Evolutionary conservation across 495 filamentous ascomycete genomes (phyloP).

Genomic region (Penicillium manginii): DNA sequence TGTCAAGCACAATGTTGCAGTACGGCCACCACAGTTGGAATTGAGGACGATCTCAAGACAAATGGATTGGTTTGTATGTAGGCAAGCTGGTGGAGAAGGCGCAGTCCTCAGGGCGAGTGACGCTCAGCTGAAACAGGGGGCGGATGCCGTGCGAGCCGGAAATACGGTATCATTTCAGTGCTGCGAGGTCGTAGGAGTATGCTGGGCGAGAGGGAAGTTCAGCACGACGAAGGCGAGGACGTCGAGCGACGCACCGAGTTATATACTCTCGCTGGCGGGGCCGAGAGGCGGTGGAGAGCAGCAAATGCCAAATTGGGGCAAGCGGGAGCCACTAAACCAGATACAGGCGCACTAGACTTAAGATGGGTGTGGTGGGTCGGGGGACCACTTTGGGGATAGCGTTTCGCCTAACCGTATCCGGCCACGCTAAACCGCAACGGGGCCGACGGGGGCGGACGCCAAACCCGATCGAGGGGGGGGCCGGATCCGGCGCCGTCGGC

Average conservation of each 20-base stretch:
- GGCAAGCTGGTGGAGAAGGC: constrained; percentile 12
- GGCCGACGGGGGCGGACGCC: background rate
- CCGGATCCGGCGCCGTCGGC: constrained; percentile 21
- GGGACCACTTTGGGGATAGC: constrained; percentile 6
- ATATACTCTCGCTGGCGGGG: constrained; percentile 11
- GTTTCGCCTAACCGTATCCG: constrained; percentile 6
- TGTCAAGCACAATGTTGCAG: constrained; percentile 2
- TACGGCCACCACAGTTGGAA: constrained; percentile 3
- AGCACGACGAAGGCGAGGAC: constrained; percentile 9
- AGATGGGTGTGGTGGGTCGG: background rate
- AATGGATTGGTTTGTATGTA: constrained; percentile 4
- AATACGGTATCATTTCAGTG: constrained; percentile 21
- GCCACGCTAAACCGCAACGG: constrained; percentile 8
- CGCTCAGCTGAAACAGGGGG: constrained; percentile 14
- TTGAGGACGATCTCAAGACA: background rate
- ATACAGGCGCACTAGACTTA: background rate
- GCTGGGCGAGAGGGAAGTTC: constrained; percentile 15
- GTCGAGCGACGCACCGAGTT: constrained; percentile 22
- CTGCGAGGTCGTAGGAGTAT: constrained; percentile 4
- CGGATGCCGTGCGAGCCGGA: constrained; percentile 15
- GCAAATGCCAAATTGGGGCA: constrained; percentile 6
- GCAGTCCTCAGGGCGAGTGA: constrained; percentile 2
- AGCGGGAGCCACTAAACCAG: constrained; percentile 10
- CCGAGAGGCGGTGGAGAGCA: background rate
- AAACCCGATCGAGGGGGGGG: background rate